Conservation (phyloP, 257 asterid species). For the Lycium barbarum region DNA sequence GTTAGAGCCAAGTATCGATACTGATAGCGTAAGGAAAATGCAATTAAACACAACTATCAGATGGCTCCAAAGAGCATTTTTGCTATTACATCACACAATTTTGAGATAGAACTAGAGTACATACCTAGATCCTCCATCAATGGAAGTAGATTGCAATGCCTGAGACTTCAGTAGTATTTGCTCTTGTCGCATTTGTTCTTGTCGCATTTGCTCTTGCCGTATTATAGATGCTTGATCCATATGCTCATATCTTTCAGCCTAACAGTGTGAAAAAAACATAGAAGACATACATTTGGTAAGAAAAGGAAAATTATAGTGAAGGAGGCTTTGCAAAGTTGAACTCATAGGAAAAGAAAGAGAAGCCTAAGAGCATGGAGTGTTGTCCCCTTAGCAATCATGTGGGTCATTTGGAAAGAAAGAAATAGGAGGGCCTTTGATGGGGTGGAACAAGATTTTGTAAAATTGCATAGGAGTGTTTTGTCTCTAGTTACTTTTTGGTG, state of each 20-base stretch:
- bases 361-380: no score
- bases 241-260: slow-evolving; percentile 80
- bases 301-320: background rate
- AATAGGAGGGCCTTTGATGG: no score
- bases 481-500: no score
- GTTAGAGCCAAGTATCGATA: slow-evolving; percentile 9
- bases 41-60: background rate
- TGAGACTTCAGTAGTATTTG: slow-evolving; percentile 71
- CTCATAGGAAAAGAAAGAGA: no score
- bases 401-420: no score
- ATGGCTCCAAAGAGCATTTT: slow-evolving; percentile 1
- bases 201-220: slow-evolving; percentile 80
- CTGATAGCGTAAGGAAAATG: background rate
- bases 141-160: slow-evolving; percentile 69
- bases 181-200: slow-evolving; percentile 83
- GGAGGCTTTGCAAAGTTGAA: no score
- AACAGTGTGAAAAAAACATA: background rate
- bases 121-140: slow-evolving; percentile 88
- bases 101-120: slow-evolving; percentile 27
- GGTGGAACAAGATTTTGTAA: no score
- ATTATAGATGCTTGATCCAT: slow-evolving; percentile 65
- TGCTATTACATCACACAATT: background rate
- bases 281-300: background rate
- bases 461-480: no score
- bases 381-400: no score